Conservation (phyloP, 768 basidiomycete species). For the Pulveroboletus sp. region DNA sequence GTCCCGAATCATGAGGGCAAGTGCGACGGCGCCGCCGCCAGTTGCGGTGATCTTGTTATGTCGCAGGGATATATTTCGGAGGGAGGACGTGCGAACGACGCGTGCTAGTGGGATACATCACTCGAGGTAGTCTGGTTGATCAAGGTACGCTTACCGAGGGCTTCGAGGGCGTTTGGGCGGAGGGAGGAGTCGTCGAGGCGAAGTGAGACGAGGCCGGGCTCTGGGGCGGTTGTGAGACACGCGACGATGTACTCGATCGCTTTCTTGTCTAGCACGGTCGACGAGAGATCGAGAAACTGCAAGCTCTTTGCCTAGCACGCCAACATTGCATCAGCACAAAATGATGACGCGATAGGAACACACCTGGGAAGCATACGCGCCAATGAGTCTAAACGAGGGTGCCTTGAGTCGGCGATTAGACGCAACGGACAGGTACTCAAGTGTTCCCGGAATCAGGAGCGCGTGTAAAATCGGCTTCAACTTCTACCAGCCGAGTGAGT, state of each 20-base stretch:
- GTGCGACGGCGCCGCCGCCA: slow-evolving; percentile 87
- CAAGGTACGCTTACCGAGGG: slow-evolving; percentile 56
- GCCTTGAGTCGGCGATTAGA: slow-evolving; percentile 82
- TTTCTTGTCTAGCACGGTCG: slow-evolving; percentile 81
- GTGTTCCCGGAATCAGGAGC: slow-evolving; percentile 75
- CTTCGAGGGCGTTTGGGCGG: slow-evolving; percentile 71
- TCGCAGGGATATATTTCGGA: slow-evolving; percentile 87
- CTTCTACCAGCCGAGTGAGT: slow-evolving; percentile 41
- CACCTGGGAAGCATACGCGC: slow-evolving; percentile 77
- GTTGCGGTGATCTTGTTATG: slow-evolving; percentile 82
- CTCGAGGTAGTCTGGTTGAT: background rate
- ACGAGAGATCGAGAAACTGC: slow-evolving; percentile 88
- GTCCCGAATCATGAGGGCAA: slow-evolving; percentile 95
- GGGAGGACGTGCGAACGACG: slow-evolving; percentile 75
- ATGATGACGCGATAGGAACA: background rate
- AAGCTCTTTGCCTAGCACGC: slow-evolving; percentile 60
- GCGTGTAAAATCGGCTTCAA: slow-evolving; percentile 91
- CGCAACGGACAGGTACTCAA: slow-evolving; percentile 82
- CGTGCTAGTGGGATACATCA: slow-evolving; percentile 49
- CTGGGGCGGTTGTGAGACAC: slow-evolving; percentile 46
- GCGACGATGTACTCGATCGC: slow-evolving; percentile 78
- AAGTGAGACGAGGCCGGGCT: slow-evolving; percentile 64
- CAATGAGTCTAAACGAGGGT: slow-evolving; percentile 74
- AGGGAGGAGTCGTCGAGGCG: slow-evolving; percentile 86
- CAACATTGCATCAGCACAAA: background rate